Evolutionary conservation across 164 flowering plant species (phyloP).

Genomic region (Cinnamomum micranthum): DNA sequence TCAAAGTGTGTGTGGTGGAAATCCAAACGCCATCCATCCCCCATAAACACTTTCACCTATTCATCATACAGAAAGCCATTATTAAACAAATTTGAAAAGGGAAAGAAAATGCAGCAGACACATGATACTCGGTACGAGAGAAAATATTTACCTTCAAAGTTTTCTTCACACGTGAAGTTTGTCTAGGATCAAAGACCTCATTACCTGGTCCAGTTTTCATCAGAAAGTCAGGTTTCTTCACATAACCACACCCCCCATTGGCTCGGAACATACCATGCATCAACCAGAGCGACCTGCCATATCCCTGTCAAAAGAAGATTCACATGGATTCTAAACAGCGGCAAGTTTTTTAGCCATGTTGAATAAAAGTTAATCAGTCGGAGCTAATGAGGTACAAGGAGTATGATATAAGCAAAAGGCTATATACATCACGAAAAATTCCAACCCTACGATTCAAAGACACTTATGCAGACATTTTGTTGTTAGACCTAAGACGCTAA

Average conservation of each 20-base stretch:
- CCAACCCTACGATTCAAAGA: no score
- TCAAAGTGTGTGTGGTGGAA: conserved; percentile 45
- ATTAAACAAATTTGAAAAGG: conserved; percentile 5
- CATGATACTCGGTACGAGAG: background rate
- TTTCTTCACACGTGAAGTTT: conserved; percentile 27
- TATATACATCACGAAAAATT: no score
- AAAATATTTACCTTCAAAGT: conserved; percentile 32
- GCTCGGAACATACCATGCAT: conserved; percentile 67
- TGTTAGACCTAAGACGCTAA: no score
- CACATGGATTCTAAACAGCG: background rate
- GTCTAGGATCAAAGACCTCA: conserved; percentile 37
- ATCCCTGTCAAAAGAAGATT: conserved; percentile 24
- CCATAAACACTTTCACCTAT: conserved; percentile 45
- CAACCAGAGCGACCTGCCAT: conserved; percentile 54
- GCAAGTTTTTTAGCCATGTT: no score
- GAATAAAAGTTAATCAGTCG: no score
- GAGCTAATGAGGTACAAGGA: no score
- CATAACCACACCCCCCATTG: conserved; percentile 58
- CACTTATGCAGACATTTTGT: no score
- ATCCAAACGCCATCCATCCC: conserved; percentile 52
- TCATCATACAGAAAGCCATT: background rate
- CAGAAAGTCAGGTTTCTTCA: conserved; percentile 50
- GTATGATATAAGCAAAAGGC: no score
- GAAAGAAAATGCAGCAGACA: background rate
- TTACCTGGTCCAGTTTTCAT: conserved; percentile 22